Evolutionary conservation across 2,329 filamentous ascomycete species (phyloP), one percentile per base, ranked within the genome.

Genomic region (Parastagonospora nodorum): DNA sequence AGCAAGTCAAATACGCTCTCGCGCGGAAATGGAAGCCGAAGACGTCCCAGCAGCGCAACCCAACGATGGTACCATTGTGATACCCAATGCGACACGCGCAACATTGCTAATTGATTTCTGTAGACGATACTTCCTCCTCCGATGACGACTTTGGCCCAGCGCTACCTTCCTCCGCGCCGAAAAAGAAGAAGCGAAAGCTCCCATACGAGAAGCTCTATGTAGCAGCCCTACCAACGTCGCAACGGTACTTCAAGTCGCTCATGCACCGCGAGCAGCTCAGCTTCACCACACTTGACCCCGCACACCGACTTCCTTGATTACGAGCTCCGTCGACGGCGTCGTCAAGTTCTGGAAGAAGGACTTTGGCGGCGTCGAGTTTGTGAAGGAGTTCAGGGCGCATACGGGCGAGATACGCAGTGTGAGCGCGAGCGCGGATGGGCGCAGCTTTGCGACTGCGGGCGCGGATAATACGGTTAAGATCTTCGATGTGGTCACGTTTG

Each of bases 341-440:
- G 93, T 97, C 63, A 99, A 99, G 75, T 99, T 99, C 74, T 99
- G 94, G 94, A 99, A 99, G 78, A 99, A 99, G 78, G 84, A 89
- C 58, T 87, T 85, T 1, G 87, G 90, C 30, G 90, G 90, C 1
- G 89, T 99, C 51, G 95, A 99, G 76, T 99, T 99, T 68, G 93
- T 97, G 45, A 99, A 99, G 77, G 92, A 99, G 76, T 99, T 96
- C 78, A 88, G 87, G 68, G 92, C 94, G 7, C 95, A 99, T 75
- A 82, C 84, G 50, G 90, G 90, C 44, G 90, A 95, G 68, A 90
- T 97, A 68, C 86, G 81, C 53, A 88, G 88, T 27, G 90, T 94
- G 38, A 94, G 87, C 32, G 88, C 90, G 57, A 97, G 93, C 75
- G 84, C 87, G 35, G 94, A 99, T 74, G 94, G 94, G 1, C 84